Percentiles rank a stretch among this genome's conserved stretches.
These are phyloP conservation scores for Crucihimalaya himalaica DNA, from an alignment of 345 rosid genomes.

Conservation along the genomic window DNA sequence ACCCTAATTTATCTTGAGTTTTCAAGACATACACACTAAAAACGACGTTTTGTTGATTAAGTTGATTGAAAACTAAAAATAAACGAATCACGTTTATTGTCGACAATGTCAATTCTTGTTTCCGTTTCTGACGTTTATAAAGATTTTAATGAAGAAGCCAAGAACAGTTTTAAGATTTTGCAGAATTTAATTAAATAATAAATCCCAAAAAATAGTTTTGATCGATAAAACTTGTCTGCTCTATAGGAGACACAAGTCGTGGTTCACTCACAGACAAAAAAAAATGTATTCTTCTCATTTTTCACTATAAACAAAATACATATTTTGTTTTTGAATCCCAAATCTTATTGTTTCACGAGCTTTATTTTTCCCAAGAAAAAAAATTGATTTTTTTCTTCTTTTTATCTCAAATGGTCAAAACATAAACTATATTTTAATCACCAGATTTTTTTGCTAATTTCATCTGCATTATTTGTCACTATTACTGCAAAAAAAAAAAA, in stretches of 20 bases:
- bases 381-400: background rate
- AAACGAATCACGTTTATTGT: background rate
- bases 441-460: background rate
- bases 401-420: constrained; percentile 35
- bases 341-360: constrained; percentile 22
- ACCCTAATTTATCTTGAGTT: background rate
- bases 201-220: constrained; percentile 25
- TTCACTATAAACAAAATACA: background rate
- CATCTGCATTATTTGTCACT: constrained; percentile 14
- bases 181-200: constrained; percentile 9
- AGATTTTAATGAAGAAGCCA: constrained; percentile 8
- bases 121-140: constrained; percentile 10
- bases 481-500: background rate
- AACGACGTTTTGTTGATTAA: background rate
- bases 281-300: constrained; percentile 16
- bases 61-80: no score
- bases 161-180: constrained; percentile 21
- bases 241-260: constrained; percentile 43
- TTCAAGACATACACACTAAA: background rate
- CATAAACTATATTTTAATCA: constrained; percentile 28
- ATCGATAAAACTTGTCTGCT: constrained; percentile 44
- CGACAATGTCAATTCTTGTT: background rate
- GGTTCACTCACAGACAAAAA: constrained; percentile 28
- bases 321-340: constrained; percentile 13
- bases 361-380: constrained; percentile 29